These are phyloP conservation scores for Candida parachauliodes DNA, from an alignment of 805 yeast genomes.

Conservation along the genomic window DNA sequence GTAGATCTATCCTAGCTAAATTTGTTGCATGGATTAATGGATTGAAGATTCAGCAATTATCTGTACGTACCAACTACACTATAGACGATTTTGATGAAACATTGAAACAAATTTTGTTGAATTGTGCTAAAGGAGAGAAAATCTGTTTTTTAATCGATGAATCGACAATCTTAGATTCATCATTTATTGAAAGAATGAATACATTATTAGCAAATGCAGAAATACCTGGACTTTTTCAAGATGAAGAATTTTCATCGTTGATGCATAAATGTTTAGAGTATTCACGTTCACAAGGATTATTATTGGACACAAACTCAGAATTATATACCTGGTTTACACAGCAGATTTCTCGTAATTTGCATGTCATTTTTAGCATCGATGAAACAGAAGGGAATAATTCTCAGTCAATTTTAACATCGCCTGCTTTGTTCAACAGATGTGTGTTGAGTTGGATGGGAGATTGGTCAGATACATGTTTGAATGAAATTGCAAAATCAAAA, in stretches of 20 bases:
- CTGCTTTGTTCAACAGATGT: constrained; percentile 87
- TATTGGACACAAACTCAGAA: constrained; percentile 67
- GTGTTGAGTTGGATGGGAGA: constrained; percentile 86
- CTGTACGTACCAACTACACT: constrained; percentile 50
- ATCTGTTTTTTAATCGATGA: constrained; percentile 79
- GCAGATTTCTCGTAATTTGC: constrained; percentile 68
- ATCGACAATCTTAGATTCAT: constrained; percentile 66
- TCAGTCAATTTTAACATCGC: constrained; percentile 58
- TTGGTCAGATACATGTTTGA: constrained; percentile 57
- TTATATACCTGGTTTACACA: constrained; percentile 68
- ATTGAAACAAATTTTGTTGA: constrained; percentile 48
- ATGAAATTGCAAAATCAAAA: constrained; percentile 45
- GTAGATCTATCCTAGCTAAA: constrained; percentile 68
- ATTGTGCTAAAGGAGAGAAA: constrained; percentile 51
- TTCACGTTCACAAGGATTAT: constrained; percentile 55
- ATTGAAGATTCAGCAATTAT: constrained; percentile 53
- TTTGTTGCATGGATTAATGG: constrained; percentile 95
- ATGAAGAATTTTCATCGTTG: constrained; percentile 57
- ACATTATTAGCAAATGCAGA: constrained; percentile 92
- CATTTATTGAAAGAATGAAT: constrained; percentile 88
- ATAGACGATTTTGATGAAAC: constrained; percentile 65
- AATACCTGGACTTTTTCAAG: constrained; percentile 82
- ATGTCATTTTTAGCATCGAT: constrained; percentile 75
- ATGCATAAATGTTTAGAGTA: constrained; percentile 54
- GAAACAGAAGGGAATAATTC: constrained; percentile 27